A percentile compares a stretch with the other conserved stretches of the same genome.
phyloP scores from a whole-genome alignment of 2,329 filamentous ascomycete species.

The Leptosphaerulina australis region DNA sequence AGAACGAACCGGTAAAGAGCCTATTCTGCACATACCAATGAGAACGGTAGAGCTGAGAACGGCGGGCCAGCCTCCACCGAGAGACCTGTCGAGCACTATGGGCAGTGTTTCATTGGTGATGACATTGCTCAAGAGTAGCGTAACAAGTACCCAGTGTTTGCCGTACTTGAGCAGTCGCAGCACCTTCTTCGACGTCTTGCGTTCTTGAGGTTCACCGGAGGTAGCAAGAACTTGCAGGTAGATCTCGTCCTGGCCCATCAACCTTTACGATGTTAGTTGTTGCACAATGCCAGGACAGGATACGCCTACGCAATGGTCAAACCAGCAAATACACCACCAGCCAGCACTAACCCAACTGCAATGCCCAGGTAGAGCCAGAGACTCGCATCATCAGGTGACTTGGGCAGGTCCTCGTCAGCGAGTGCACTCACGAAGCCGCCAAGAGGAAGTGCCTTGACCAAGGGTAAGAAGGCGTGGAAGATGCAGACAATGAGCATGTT shows the following conservation, averaged over 20 bases:
- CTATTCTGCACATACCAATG: constrained; percentile 70
- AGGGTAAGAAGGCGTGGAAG: constrained; percentile 41
- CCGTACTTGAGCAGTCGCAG: constrained; percentile 80
- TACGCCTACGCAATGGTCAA: constrained; percentile 80
- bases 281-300: constrained; percentile 6
- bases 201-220: constrained; percentile 83
- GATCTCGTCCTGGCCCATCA: constrained; percentile 86
- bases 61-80: constrained; percentile 93
- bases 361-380: constrained; percentile 82
- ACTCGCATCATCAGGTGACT: constrained; percentile 60
- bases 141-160: constrained; percentile 98
- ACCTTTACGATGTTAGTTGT: constrained; percentile 46
- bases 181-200: constrained; percentile 82
- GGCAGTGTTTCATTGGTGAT: constrained; percentile 94
- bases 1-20: neutral
- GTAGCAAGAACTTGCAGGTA: constrained; percentile 93
- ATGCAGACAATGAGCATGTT: constrained; percentile 38
- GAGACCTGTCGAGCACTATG: constrained; percentile 89
- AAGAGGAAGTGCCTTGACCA: constrained; percentile 45
- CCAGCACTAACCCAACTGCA: constrained; percentile 79
- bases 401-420: constrained; percentile 41
- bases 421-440: constrained; percentile 31
- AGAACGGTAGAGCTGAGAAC: constrained; percentile 91
- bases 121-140: constrained; percentile 90
- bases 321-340: constrained; percentile 92